A percentile compares a stretch with the other conserved stretches of the same genome.
These are phyloP conservation scores for Cladophialophora psammophila DNA, from an alignment of 2,329 filamentous ascomycete genomes.

Conservation along the genomic window DNA sequence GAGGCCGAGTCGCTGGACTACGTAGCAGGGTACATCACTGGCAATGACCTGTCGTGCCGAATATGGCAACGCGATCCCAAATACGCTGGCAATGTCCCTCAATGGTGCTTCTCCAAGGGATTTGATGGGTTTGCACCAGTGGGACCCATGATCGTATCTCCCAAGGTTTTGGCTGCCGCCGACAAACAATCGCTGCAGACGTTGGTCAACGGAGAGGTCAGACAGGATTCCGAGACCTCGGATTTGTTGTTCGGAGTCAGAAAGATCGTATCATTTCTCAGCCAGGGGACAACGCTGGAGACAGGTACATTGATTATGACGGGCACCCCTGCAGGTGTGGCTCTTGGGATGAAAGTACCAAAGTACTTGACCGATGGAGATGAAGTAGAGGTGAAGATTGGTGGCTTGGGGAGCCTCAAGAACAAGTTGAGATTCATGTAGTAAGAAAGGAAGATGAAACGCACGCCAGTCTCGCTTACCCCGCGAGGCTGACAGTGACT, in stretches of 20 bases:
- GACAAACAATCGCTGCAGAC: conserved; percentile 53
- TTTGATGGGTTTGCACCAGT: conserved; percentile 65
- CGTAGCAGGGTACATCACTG: conserved; percentile 61
- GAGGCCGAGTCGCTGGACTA: conserved; percentile 55
- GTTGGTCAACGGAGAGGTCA: conserved; percentile 58
- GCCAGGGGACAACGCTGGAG: conserved; percentile 58
- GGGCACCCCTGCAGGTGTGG: conserved; percentile 47
- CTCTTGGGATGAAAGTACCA: conserved; percentile 45
- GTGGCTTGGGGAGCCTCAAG: conserved; percentile 47
- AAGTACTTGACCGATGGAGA: conserved; percentile 47
- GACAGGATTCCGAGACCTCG: conserved; percentile 57
- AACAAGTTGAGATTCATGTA: no score
- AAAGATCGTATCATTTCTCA: conserved; percentile 56
- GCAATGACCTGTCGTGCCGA: conserved; percentile 64
- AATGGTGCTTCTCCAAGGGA: conserved; percentile 65
- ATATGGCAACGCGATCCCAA: conserved; percentile 60
- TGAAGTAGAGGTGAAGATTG: conserved; percentile 56
- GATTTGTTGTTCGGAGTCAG: conserved; percentile 60
- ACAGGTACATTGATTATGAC: conserved; percentile 61
- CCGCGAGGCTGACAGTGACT: not conserved
- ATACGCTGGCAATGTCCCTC: conserved; percentile 60
- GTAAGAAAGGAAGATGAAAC: no score
- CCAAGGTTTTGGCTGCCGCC: conserved; percentile 28
- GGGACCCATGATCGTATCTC: conserved; percentile 53
- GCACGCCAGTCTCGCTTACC: no score